A percentile compares a stretch with the other conserved stretches of the same genome.
Conservation (phyloP, 331 rosid species). For the Stylosanthes scabra region DNA sequence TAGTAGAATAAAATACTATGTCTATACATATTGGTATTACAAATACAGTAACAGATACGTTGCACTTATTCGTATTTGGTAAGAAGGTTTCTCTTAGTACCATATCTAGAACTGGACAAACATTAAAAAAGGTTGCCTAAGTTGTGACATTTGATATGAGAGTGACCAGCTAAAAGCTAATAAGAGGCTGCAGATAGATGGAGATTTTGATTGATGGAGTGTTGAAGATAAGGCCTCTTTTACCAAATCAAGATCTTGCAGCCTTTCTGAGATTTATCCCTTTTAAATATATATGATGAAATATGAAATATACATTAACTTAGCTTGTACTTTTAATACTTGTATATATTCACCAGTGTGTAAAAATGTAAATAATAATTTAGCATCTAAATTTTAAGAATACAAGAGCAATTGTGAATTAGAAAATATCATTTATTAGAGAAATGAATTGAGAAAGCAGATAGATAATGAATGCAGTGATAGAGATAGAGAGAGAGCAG, state of each 20-base stretch:
- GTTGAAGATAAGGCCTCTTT: conserved; percentile 42
- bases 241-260: conserved; percentile 37
- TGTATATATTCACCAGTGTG: no score
- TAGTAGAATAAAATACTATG: no score
- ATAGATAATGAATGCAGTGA: conserved; percentile 1
- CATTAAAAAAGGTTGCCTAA: neutral
- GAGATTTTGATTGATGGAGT: conserved; percentile 3
- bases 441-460: neutral
- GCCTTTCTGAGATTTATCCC: conserved; percentile 17
- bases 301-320: no score
- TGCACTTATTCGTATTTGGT: neutral
- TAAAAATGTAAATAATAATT: no score
- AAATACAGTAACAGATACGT: neutral
- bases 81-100: neutral
- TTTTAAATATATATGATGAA: no score
- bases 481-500: neutral
- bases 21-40: no score
- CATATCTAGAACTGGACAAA: no score
- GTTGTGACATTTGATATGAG: no score
- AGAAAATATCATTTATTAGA: no score
- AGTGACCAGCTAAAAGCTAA: neutral
- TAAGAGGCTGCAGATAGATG: conserved; percentile 2
- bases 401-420: no score
- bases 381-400: no score
- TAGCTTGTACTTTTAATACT: no score